A percentile compares a stretch with the other conserved stretches of the same genome.
These are phyloP conservation scores for Heliamphora exappendiculata DNA, from an alignment of 148 eudicot species.

Conservation along the genomic window DNA sequence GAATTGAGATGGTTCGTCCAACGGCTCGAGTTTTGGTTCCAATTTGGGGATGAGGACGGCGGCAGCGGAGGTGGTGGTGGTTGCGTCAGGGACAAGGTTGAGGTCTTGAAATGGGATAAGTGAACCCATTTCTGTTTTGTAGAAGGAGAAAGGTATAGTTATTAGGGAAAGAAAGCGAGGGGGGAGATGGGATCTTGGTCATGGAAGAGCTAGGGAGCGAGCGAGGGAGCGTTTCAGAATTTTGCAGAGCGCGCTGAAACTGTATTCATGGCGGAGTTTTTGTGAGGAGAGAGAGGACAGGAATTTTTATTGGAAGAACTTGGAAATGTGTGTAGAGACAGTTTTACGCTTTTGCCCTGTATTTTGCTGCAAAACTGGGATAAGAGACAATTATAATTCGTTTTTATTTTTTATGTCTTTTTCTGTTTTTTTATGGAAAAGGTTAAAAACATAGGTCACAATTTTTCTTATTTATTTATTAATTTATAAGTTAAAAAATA, in stretches of 20 bases:
- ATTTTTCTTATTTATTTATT: no score
- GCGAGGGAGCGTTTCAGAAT: not conserved
- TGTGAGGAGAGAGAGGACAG: no score
- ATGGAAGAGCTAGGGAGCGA: not conserved
- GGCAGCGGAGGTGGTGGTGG: slow-evolving; percentile 3
- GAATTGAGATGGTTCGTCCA: slow-evolving; percentile 29
- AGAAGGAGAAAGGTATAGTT: not conserved
- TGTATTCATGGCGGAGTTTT: not conserved
- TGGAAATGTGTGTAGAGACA: not conserved
- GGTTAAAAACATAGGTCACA: no score
- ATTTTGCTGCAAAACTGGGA: no score
- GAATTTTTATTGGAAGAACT: not conserved
- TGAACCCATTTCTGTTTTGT: slow-evolving; percentile 26
- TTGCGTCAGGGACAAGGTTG: slow-evolving; percentile 25
- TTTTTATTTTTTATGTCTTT: no score
- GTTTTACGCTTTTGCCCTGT: not conserved
- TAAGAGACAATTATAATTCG: no score
- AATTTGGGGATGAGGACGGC: slow-evolving; percentile 28
- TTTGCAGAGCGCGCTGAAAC: not conserved
- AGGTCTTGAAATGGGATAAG: slow-evolving; percentile 33
- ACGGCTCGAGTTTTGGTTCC: slow-evolving; percentile 48
- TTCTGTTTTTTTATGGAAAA: no score
- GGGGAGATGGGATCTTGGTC: not conserved
- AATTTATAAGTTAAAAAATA: no score
- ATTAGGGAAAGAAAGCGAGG: not conserved